Evolutionary conservation across 106 monocot genomes (phyloP), one percentile per base, ranked within the genome.

Genomic region (Allium cepa): DNA sequence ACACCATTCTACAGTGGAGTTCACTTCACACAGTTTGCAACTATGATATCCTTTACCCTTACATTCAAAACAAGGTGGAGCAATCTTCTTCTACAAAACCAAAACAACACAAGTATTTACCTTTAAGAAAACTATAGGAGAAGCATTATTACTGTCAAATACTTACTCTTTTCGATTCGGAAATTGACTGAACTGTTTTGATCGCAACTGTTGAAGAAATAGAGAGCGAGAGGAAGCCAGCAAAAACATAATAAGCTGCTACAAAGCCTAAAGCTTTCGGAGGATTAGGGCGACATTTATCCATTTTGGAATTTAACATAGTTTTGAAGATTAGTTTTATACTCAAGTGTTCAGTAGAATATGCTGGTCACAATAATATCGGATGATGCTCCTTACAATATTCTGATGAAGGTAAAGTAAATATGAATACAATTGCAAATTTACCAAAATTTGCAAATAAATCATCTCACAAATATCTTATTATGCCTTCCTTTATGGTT

Each of bases 21-120:
- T 77, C 70, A 88, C 95, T 65, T 70, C 72, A 72, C 95, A 96
- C 9, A 96, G 66, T 69, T 88, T 92, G 82, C 95, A 96, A 10
- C 13, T 56, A 28, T 96, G 84, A 73, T 86, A 88, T 10, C 95
- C 91, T 58, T 85, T 96, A 56, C 91, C 91, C 59, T 84, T 78
- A 64, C 95, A 96, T 8, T 59, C 49, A 3, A 36, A 49, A 66
- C 95, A 96, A 9, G 84, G 83, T 12, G 71, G 66, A 8, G 86
- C 67, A 17, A 73, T 15, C 64, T 87, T 81, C 46, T 61, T 90
- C 94, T 94, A 57, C 67, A 64, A 7, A 17, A 7, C 45, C 28
- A 49, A 45, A 62, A 0, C 26, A 18, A 47, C 11, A 57, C 17
- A 26, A 56, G 73, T 68, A 53, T 52, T 45, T 49, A 73, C 26